Evolutionary conservation across 2,329 filamentous ascomycete species (phyloP), one percentile per base, ranked within the genome.

Genomic region (Periglandula ipomoeae): DNA sequence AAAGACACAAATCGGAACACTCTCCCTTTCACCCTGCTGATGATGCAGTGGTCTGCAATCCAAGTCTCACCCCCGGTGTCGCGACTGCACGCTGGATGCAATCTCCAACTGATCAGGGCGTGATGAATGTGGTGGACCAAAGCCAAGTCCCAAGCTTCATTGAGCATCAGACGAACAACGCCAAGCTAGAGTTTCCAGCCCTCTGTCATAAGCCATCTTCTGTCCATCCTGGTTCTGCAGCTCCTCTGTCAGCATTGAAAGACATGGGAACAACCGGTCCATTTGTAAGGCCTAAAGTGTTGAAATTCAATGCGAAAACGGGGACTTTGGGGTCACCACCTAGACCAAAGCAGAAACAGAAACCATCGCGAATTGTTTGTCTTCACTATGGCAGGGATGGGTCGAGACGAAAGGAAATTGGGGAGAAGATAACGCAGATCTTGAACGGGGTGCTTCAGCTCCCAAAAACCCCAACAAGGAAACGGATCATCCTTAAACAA

Each of bases 281-380:
- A 27, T 50, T 48, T 24, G 40, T 54, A 27, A 27, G 50, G 1
- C 71, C 67, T 39, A 81, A 76, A 53, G 55, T 83, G 1, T 61
- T 83, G 19, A 73, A 68, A 52, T 71, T 82, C 56, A 82, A 84
- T 52, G 70, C 71, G 1, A 77, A 73, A 52, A 83, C 79, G 1
- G 79, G 80, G 5, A 84, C 79, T 2, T 73, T 83, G 44, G 78
- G 79, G 4, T 79, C 79, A 4, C 78, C 81, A 0, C 80, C 80
- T 0, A 76, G 72, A 43, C 67, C 71, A 3, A 85, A 81, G 55
- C 58, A 60, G 1, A 60, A 54, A 22, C 50, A 20, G 5, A 52
- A 47, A 15, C 68, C 69, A 35, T 61, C 66, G 4, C 64, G 63
- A 20, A 51, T 86, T 5, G 73, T 82, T 2, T 66, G 68, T 11